phyloP scores from a whole-genome alignment of 768 basidiomycete species.

The Gymnopilus junonius region DNA sequence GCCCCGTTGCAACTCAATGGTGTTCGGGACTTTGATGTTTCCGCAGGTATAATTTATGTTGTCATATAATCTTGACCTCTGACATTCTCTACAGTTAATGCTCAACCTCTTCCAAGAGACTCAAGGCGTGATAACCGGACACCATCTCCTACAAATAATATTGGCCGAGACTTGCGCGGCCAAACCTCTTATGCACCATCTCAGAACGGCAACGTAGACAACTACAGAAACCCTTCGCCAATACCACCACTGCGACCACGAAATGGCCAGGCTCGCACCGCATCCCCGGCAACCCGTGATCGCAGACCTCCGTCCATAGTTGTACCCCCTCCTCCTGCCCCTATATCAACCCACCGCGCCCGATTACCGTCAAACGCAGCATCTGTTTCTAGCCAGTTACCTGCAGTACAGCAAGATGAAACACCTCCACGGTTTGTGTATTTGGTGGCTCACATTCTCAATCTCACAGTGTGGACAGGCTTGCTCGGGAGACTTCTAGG shows the following conservation, averaged over 20 bases:
- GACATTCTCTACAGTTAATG: neutral
- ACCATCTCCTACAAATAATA: conserved; percentile 16
- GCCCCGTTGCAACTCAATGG: conserved; percentile 62
- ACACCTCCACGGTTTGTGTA: conserved; percentile 21
- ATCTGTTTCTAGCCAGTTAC: conserved; percentile 38
- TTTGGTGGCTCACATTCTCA: neutral
- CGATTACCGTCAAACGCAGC: conserved; percentile 52
- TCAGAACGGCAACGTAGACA: conserved; percentile 14
- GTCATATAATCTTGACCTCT: neutral
- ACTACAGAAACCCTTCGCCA: conserved; percentile 19
- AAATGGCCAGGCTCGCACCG: conserved; percentile 19
- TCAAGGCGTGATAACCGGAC: conserved; percentile 15
- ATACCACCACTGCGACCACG: conserved; percentile 14
- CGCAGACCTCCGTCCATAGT: conserved; percentile 39
- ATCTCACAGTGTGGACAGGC: conserved; percentile 1
- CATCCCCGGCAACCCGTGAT: conserved; percentile 29
- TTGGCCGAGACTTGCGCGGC: conserved; percentile 3
- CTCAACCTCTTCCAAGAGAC: conserved; percentile 15
- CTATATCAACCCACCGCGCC: conserved; percentile 30
- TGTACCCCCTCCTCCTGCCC: conserved; percentile 32
- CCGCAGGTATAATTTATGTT: conserved; percentile 17
- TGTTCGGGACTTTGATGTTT: conserved; percentile 40
- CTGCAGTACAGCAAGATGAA: conserved; percentile 28
- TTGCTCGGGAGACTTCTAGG: conserved; percentile 24
- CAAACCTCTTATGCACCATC: conserved; percentile 16